Evolutionary conservation across 2,329 filamentous ascomycete genomes (phyloP), one percentile per base, ranked within the genome.

Genomic region (Colletotrichum sp.): DNA sequence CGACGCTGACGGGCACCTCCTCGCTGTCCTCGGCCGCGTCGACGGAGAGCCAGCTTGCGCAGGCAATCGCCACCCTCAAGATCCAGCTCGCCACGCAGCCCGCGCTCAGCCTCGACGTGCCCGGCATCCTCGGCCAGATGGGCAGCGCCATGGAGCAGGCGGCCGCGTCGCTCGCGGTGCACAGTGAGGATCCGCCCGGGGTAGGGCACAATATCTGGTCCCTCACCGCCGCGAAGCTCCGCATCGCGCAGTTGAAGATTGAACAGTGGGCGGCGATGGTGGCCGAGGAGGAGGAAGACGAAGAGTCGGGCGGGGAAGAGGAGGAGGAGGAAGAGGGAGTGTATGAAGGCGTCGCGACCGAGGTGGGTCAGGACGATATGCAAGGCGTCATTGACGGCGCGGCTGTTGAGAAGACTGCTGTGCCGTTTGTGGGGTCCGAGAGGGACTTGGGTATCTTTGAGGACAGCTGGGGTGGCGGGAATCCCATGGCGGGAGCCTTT

Each of bases 191-290:
- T 6, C 78, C 80, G 0, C 84, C 80, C 22, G 79, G 79, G 0
- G 83, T 83, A 52, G 86, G 88, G 6, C 86, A 87, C 74, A 88
- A 88, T 64, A 78, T 89, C 0, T 90, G 88, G 88, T 87, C 87
- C 16, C 82, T 89, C 77, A 87, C 86, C 1, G 86, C 88, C 0
- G 83, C 86, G 62, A 89, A 89, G 68, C 80, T 90, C 1, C 82
- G 85, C 19, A 86, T 89, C 29, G 87, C 86, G 1, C 85, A 85
- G 4, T 82, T 85, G 6, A 90, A 89, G 77, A 77, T 90, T 0
- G 87, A 88, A 63, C 83, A 85, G 15, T 90, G 87, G 86, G 85
- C 87, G 0, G 88, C 89, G 62, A 82, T 88, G 1, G 85, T 89
- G 0, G 83, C 86, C 2, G 32, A 65, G 30, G 64, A 29, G 36